Percentiles rank a stretch among this genome's conserved stretches.
Evolutionary conservation across 805 yeast species (phyloP).

Genomic region (Schizosaccharomyces pombe): DNA sequence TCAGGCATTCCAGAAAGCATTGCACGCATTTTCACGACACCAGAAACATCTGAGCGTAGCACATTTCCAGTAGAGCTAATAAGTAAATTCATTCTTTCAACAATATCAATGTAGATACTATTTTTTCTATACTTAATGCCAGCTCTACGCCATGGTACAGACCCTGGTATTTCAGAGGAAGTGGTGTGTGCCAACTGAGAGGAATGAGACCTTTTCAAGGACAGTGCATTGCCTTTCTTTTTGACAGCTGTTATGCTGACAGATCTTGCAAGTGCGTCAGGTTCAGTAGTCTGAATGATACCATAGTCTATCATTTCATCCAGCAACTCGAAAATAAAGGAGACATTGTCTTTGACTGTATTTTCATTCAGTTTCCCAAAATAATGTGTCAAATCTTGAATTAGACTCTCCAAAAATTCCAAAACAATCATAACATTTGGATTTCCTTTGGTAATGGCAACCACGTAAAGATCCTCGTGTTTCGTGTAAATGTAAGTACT

Average conservation of each 20-base stretch:
- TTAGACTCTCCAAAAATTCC: constrained; percentile 51
- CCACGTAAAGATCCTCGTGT: constrained; percentile 43
- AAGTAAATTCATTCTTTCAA: constrained; percentile 50
- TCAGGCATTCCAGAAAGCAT: constrained; percentile 63
- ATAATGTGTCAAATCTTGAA: constrained; percentile 27
- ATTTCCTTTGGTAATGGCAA: constrained; percentile 74
- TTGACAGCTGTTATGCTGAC: constrained; percentile 17
- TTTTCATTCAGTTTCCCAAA: constrained; percentile 23
- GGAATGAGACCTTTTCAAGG: constrained; percentile 1
- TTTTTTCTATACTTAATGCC: constrained; percentile 62
- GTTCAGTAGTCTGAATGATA: constrained; percentile 45
- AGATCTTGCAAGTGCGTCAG: constrained; percentile 19
- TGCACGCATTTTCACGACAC: constrained; percentile 44
- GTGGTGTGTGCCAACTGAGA: constrained; percentile 1
- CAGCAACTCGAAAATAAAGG: constrained; percentile 46
- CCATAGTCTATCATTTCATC: constrained; percentile 64
- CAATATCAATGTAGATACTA: constrained; percentile 53
- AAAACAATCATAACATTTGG: constrained; percentile 60
- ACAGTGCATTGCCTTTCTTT: constrained; percentile 8
- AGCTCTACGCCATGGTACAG: constrained; percentile 43
- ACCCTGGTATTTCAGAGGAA: constrained; percentile 17
- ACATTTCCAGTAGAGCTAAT: constrained; percentile 39
- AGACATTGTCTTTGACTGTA: constrained; percentile 39
- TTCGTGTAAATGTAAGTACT: constrained; percentile 70
- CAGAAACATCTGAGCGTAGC: constrained; percentile 51